phyloP scores from a whole-genome alignment of 148 eudicot species.

The Rhododendron kiyosumense region DNA sequence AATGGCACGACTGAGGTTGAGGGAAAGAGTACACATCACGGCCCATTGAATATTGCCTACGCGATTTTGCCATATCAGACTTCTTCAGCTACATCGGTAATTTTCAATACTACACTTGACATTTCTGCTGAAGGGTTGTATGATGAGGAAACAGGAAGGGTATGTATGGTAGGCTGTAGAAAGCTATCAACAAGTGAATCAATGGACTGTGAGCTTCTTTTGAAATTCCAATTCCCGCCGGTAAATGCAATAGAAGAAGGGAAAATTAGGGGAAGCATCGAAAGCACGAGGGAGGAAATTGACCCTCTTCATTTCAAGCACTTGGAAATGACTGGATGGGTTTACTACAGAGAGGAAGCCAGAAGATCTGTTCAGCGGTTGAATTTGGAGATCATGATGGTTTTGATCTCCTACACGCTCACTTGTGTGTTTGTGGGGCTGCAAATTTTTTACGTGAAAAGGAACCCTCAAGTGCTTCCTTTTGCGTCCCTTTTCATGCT shows the following conservation, averaged over 20 bases:
- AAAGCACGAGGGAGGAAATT: slow-evolving; percentile 3
- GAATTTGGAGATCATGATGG: slow-evolving; percentile 17
- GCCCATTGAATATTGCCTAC: slow-evolving; percentile 8
- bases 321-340: not conserved
- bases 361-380: slow-evolving; percentile 6
- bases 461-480: slow-evolving; percentile 3
- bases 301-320: slow-evolving; percentile 14
- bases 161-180: slow-evolving; percentile 25
- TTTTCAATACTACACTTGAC: not conserved
- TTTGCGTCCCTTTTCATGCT: slow-evolving; percentile 18
- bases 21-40: not conserved
- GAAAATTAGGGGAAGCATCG: slow-evolving; percentile 9
- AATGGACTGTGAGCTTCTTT: slow-evolving; percentile 20
- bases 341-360: not conserved
- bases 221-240: slow-evolving; percentile 8
- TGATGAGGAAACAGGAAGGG: slow-evolving; percentile 17
- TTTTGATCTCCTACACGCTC: slow-evolving; percentile 17
- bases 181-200: not conserved
- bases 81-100: not conserved
- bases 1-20: not conserved
- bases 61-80: not conserved
- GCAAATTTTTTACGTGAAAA: slow-evolving; percentile 11
- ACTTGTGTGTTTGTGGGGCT: slow-evolving; percentile 9
- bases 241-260: not conserved
- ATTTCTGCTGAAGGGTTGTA: slow-evolving; percentile 25